These are phyloP conservation scores for Kodamaea sagamina DNA, from an alignment of 805 yeast species.

Conservation along the genomic window DNA sequence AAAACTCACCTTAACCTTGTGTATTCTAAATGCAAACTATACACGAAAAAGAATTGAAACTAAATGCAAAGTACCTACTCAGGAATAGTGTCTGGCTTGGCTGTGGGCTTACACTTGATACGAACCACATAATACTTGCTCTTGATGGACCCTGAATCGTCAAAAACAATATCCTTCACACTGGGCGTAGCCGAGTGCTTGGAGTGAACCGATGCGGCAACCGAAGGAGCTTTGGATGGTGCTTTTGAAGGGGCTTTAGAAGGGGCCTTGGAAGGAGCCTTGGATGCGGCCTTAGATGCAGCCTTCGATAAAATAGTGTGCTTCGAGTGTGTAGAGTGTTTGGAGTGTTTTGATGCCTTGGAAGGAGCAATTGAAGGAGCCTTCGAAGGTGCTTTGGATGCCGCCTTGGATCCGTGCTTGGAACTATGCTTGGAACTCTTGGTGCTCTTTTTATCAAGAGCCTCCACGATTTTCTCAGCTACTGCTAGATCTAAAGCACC, in stretches of 20 bases:
- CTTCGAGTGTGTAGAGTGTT: too few species aligned
- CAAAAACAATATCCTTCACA: constrained; percentile 7
- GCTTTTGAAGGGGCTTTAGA: constrained; percentile 4
- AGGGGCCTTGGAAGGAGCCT: constrained; percentile 2
- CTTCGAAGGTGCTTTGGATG: constrained; percentile 5
- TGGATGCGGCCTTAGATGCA: constrained; percentile 5
- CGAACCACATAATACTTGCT: constrained; percentile 14
- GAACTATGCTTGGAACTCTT: neutral
- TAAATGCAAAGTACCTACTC: neutral
- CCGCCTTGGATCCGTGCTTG: neutral
- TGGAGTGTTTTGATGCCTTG: too few species aligned
- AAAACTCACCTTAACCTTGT: too few species aligned
- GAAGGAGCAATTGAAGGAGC: neutral
- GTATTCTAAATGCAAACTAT: constrained; percentile 1
- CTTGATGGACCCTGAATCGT: constrained; percentile 1
- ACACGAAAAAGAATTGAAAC: constrained; percentile 1
- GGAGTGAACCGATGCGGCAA: neutral
- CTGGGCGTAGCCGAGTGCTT: neutral
- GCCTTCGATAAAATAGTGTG: too few species aligned
- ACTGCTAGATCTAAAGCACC: neutral
- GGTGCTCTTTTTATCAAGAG: neutral
- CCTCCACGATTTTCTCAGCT: neutral
- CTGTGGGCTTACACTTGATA: constrained; percentile 8
- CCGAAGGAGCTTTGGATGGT: constrained; percentile 2
- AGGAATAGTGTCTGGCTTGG: neutral